Percentiles rank a stretch among this genome's conserved stretches.
These are phyloP conservation scores for Arthrobotrys musiformis DNA, from an alignment of 2,329 filamentous ascomycete species.

Conservation along the genomic window DNA sequence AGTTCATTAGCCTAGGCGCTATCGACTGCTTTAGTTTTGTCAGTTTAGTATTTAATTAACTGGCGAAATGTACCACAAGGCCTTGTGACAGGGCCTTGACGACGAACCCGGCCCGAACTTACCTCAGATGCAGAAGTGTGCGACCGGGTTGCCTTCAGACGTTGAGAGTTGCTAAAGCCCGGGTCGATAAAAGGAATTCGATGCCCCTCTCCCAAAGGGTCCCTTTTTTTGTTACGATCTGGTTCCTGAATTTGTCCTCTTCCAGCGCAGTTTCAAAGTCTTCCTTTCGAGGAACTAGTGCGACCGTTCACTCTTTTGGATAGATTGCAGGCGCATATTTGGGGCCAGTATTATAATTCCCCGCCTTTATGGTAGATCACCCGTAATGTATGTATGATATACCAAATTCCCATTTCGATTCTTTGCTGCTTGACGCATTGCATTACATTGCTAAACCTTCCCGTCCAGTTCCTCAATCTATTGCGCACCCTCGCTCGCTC, in stretches of 20 bases:
- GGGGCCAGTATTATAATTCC: constrained; percentile 45
- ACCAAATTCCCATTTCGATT: constrained; percentile 36
- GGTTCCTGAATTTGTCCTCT: constrained; percentile 44
- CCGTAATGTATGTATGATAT: constrained; percentile 36
- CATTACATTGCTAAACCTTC: constrained; percentile 39
- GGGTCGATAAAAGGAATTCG: constrained; percentile 55
- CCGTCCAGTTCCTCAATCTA: constrained; percentile 27
- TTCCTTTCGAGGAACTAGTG: constrained; percentile 36
- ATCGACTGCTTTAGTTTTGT: constrained; percentile 28
- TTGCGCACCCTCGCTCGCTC: constrained; percentile 34
- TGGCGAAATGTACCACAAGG: constrained; percentile 26
- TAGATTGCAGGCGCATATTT: constrained; percentile 49
- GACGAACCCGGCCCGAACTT: constrained; percentile 49
- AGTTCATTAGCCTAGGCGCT: constrained; percentile 55
- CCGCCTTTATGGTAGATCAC: constrained; percentile 31
- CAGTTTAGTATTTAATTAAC: constrained; percentile 45
- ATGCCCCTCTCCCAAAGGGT: constrained; percentile 48
- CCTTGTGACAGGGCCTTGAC: constrained; percentile 55
- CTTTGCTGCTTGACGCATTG: constrained; percentile 16
- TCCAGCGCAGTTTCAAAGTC: constrained; percentile 52
- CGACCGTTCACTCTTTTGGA: constrained; percentile 37
- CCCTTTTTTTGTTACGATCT: constrained; percentile 50
- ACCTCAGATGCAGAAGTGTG: constrained; percentile 37
- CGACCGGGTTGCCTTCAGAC: constrained; percentile 30
- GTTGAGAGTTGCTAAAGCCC: constrained; percentile 8